These are phyloP conservation scores for Calonectria pseudoreteaudii DNA, from an alignment of 2,329 filamentous ascomycete genomes.

Conservation along the genomic window DNA sequence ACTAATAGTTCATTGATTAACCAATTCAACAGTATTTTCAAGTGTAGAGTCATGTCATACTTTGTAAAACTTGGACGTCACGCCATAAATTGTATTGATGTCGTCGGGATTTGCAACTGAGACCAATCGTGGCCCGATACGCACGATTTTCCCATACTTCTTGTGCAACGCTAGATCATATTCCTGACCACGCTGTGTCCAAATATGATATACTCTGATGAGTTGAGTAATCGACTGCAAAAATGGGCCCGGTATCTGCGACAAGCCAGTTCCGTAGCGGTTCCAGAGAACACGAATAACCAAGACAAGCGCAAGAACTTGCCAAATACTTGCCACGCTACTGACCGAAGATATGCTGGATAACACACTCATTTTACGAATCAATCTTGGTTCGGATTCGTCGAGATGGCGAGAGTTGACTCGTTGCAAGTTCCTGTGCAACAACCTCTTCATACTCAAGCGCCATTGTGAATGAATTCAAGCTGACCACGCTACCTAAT, in stretches of 20 bases:
- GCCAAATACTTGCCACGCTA: neutral
- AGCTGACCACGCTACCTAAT: neutral
- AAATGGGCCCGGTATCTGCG: neutral
- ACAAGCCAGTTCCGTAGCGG: neutral
- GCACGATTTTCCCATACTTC: neutral
- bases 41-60: neutral
- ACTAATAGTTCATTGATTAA: neutral
- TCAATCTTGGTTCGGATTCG: too few relatives aligned
- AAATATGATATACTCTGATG: neutral
- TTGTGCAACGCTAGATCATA: neutral
- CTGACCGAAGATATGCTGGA: neutral
- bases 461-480: neutral
- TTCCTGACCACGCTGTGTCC: neutral
- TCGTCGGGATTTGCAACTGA: neutral
- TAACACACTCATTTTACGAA: neutral
- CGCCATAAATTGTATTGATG: slow-evolving; percentile 3
- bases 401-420: too few relatives aligned
- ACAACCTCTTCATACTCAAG: neutral
- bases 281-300: neutral
- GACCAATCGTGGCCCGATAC: neutral
- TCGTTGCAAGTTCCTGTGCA: neutral
- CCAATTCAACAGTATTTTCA: too few relatives aligned
- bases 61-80: slow-evolving; percentile 5
- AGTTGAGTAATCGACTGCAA: neutral
- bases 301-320: neutral